phyloP scores from a whole-genome alignment of 2,329 filamentous ascomycete genomes.

The Fusarium lateritium region DNA sequence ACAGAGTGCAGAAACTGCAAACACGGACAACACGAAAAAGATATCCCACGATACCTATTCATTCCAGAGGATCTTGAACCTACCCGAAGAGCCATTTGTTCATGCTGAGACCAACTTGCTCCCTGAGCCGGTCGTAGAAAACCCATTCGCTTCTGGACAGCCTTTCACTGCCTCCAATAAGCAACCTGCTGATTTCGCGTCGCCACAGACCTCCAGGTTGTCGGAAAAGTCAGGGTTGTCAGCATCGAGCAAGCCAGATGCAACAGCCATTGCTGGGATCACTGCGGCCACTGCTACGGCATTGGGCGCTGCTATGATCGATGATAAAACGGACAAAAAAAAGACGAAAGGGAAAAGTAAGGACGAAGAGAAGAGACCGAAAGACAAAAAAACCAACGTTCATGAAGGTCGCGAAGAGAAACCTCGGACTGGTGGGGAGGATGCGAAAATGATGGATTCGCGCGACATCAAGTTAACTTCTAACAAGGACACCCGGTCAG shows the following conservation, averaged over 20 bases:
- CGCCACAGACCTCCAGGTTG: too few species aligned
- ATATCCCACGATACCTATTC: too few species aligned
- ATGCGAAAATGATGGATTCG: background rate
- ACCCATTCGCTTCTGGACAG: too few species aligned
- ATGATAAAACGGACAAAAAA: conserved; percentile 51
- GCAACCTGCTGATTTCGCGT: too few species aligned
- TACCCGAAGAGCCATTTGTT: too few species aligned
- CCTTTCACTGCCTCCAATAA: too few species aligned
- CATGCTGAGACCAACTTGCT: too few species aligned
- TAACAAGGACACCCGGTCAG: conserved; percentile 50
- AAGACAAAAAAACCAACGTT: background rate
- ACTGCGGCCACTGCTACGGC: conserved; percentile 44
- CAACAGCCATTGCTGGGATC: conserved; percentile 28
- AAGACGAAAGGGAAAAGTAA: conserved; percentile 57
- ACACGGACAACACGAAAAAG: background rate
- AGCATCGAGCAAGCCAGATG: conserved; percentile 11
- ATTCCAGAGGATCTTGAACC: too few species aligned
- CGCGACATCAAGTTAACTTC: conserved; percentile 3
- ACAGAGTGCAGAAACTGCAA: conserved; percentile 4
- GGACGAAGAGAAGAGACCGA: conserved; percentile 12
- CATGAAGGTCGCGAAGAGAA: background rate
- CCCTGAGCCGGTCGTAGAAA: too few species aligned
- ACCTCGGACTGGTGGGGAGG: conserved; percentile 2
- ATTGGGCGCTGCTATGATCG: conserved; percentile 33
- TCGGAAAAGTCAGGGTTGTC: background rate